Conservation (phyloP, 192 early-diverging fungal species). For the Coemansia sp. region DNA sequence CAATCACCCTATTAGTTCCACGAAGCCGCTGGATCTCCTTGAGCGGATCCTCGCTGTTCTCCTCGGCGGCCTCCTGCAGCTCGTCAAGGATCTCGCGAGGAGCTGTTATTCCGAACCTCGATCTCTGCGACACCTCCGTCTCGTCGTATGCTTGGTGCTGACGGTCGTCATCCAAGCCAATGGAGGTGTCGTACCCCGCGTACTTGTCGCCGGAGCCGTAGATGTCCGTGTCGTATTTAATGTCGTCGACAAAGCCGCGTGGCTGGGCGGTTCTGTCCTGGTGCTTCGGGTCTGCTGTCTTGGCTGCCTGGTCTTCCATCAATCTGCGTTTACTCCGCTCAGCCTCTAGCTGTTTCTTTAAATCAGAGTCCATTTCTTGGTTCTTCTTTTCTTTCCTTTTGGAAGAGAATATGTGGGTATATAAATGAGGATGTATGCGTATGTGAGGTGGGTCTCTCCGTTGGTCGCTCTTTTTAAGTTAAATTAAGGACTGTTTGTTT, state of each 20-base stretch:
- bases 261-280: not conserved
- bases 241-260: constrained; percentile 6
- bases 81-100: constrained; percentile 79
- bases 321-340: constrained; percentile 39
- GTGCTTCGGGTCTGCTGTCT: not conserved
- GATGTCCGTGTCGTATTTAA: constrained; percentile 73
- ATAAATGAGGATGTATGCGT: too few relatives aligned
- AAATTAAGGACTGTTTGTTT: too few relatives aligned
- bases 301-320: constrained; percentile 9
- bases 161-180: constrained; percentile 22
- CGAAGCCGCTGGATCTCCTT: constrained; percentile 51
- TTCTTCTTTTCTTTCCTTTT: not conserved
- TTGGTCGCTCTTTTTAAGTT: too few relatives aligned
- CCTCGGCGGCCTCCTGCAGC: constrained; percentile 54
- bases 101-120: constrained; percentile 68
- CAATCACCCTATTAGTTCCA: constrained; percentile 63
- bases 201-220: constrained; percentile 68
- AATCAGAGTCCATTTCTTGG: constrained; percentile 13
- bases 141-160: constrained; percentile 16
- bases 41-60: constrained; percentile 65
- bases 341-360: constrained; percentile 43
- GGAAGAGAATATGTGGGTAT: not conserved
- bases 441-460: too few relatives aligned
- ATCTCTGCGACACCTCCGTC: constrained; percentile 59
- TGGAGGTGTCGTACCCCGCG: constrained; percentile 68